Conservation (phyloP, 768 basidiomycete species). For the Kwoniella sp. region DNA sequence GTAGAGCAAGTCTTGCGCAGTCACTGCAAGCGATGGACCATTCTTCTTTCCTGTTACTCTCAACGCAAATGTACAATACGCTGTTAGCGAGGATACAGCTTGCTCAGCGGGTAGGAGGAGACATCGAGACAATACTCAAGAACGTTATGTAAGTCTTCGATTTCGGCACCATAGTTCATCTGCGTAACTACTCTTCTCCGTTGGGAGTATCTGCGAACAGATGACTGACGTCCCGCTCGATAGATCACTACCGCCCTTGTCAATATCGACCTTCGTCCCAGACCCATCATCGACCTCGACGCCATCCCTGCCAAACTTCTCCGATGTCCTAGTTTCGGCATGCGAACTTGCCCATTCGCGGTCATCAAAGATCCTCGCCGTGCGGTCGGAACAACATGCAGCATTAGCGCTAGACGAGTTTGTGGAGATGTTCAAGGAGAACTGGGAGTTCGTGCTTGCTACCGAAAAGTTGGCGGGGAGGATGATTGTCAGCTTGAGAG, state of each 20-base stretch:
- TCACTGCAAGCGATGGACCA: constrained; percentile 71
- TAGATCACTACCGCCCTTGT: constrained; percentile 16
- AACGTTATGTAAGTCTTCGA: constrained; percentile 28
- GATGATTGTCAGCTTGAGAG: constrained; percentile 92
- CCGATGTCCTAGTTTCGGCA: constrained; percentile 74
- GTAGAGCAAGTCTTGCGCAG: constrained; percentile 59
- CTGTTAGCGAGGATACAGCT: constrained; percentile 70
- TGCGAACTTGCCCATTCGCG: constrained; percentile 84
- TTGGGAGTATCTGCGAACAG: too few relatives aligned
- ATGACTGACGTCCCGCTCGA: background rate
- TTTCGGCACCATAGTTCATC: too few relatives aligned
- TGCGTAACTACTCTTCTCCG: too few relatives aligned
- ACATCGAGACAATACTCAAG: constrained; percentile 57
- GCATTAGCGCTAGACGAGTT: constrained; percentile 73
- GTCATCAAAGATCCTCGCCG: constrained; percentile 73
- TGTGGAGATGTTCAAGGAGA: constrained; percentile 74
- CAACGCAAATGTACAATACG: constrained; percentile 65
- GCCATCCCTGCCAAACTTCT: constrained; percentile 61
- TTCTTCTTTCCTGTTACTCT: constrained; percentile 66
- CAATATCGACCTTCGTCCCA: constrained; percentile 15
- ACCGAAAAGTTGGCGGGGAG: constrained; percentile 81
- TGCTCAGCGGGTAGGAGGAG: constrained; percentile 59
- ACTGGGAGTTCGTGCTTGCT: constrained; percentile 85
- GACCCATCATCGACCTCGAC: constrained; percentile 14
- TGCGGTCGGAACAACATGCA: constrained; percentile 77